These are phyloP conservation scores for Pachysandra terminalis DNA, from an alignment of 164 flowering plant species.

Conservation along the genomic window DNA sequence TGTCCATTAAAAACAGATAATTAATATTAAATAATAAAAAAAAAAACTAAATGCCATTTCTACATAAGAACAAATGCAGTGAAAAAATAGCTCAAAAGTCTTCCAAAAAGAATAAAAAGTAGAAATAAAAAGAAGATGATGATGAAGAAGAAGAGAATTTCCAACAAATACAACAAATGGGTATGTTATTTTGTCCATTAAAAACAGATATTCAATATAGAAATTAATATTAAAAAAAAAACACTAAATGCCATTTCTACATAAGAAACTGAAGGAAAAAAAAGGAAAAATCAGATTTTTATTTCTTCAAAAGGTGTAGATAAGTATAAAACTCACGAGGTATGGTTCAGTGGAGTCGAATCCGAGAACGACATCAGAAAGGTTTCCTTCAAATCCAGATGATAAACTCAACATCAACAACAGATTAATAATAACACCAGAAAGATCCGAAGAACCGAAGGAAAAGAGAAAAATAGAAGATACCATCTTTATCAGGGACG, in stretches of 20 bases:
- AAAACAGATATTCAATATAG: neutral
- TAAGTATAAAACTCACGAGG: constrained; percentile 23
- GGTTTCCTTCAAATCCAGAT: constrained; percentile 30
- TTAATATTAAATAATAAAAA: no score
- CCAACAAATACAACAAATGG: no score
- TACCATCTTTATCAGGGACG: constrained; percentile 81
- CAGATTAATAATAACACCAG: neutral
- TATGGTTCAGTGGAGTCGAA: constrained; percentile 56
- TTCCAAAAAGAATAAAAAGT: neutral
- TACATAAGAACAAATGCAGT: neutral
- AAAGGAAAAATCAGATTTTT: neutral
- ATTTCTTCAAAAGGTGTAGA: neutral
- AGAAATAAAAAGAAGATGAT: no score
- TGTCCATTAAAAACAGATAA: no score
- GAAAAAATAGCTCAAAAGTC: neutral
- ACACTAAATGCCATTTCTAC: no score
- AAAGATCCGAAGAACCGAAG: neutral
- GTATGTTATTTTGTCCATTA: no score
- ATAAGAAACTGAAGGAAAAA: neutral
- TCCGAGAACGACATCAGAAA: constrained; percentile 60
- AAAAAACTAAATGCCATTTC: no score
- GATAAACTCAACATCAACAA: neutral
- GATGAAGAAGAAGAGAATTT: no score
- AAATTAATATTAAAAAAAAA: neutral
- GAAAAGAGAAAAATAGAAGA: no score